Conservation (phyloP, 2,329 filamentous ascomycete species). For the Colletotrichum cuscutae region DNA sequence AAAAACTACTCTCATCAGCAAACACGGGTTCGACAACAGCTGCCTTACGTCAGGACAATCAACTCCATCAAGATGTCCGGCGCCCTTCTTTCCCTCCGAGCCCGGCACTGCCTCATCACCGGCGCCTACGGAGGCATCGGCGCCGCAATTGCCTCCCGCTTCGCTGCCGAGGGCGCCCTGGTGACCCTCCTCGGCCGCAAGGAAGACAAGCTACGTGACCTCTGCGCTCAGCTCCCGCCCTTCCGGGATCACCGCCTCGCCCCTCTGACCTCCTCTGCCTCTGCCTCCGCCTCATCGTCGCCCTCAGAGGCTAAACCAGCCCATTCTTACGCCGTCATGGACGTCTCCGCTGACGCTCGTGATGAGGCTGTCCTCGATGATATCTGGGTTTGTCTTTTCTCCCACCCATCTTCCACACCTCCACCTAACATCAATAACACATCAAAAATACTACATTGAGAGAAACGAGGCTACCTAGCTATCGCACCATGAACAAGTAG, state of each 20-base stretch:
- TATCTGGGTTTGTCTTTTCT: constrained; percentile 32
- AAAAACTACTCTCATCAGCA: not conserved
- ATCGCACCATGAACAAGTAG: not conserved
- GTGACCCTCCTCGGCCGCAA: constrained; percentile 72
- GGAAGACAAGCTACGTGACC: constrained; percentile 54
- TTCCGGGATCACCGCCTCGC: constrained; percentile 26
- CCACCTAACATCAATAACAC: not conserved
- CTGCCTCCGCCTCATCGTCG: constrained; percentile 9
- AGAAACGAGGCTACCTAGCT: not conserved
- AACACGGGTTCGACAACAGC: no score
- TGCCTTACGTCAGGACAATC: not conserved
- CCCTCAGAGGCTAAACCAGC: not conserved
- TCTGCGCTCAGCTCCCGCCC: constrained; percentile 44
- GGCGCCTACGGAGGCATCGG: constrained; percentile 80
- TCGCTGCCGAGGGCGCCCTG: constrained; percentile 69
- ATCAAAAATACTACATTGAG: not conserved
- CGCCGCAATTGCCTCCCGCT: constrained; percentile 71
- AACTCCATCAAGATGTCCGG: constrained; percentile 12
- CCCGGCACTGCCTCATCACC: constrained; percentile 70
- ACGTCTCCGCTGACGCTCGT: constrained; percentile 29
- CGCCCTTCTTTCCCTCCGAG: constrained; percentile 42
- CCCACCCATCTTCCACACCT: not conserved
- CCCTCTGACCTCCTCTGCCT: constrained; percentile 35
- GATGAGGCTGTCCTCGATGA: constrained; percentile 30
- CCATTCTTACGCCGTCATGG: constrained; percentile 35